Evolutionary conservation across 257 asterid genomes (phyloP).

Genomic region (Penstemon barbatus): DNA sequence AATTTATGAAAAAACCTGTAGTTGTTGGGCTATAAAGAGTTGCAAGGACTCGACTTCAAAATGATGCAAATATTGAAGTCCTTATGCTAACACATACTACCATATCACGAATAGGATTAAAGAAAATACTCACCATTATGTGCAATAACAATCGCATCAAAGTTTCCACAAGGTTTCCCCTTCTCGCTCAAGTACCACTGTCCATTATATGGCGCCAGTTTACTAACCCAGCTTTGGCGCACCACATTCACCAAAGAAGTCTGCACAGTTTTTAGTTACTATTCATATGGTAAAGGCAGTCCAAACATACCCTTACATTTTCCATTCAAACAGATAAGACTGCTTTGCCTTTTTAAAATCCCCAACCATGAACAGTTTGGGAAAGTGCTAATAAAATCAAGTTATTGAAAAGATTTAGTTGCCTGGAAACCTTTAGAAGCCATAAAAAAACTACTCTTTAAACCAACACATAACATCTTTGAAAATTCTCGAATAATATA

Average conservation of each 20-base stretch:
- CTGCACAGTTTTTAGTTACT: constrained; percentile 43
- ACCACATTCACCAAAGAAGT: constrained; percentile 67
- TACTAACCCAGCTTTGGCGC: constrained; percentile 91
- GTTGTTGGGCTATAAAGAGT: constrained; percentile 2
- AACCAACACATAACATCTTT: too few species aligned
- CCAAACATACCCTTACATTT: background rate
- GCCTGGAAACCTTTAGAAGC: constrained; percentile 10
- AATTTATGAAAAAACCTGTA: constrained; percentile 1
- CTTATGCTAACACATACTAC: background rate
- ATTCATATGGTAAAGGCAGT: constrained; percentile 23
- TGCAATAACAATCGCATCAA: constrained; percentile 89
- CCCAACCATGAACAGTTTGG: background rate
- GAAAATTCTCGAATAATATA: too few species aligned
- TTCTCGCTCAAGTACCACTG: constrained; percentile 91
- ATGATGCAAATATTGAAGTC: constrained; percentile 1
- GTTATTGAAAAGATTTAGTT: background rate
- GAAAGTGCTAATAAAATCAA: constrained; percentile 13
- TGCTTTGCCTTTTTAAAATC: too few species aligned
- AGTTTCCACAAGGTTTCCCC: constrained; percentile 76
- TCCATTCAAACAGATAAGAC: background rate
- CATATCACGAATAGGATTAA: constrained; percentile 9
- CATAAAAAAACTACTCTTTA: background rate
- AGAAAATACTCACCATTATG: constrained; percentile 67
- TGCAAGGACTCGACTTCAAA: constrained; percentile 11
- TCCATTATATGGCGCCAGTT: constrained; percentile 80